Evolutionary conservation across 306 rosid species (phyloP), one percentile per base, ranked within the genome.

Genomic region (Nissolia schottii): DNA sequence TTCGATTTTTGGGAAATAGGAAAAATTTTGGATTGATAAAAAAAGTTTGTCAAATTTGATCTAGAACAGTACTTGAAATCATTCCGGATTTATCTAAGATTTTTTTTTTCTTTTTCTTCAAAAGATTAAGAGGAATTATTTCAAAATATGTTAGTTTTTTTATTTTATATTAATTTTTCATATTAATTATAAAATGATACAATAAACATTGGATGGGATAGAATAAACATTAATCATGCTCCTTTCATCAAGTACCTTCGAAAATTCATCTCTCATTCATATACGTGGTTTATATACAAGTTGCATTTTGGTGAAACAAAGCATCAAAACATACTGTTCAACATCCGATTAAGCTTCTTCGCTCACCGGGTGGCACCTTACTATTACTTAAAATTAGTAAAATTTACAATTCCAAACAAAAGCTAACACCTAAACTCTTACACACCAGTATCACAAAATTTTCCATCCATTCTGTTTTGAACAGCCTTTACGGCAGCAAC

Each of bases 401-500:
- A 76, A 73, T 86, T 71, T 86, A 92, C 94, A 89, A 54, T 81
- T 79, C 32, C 63, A 78, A 82, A 70, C 65, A 68, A 38, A 53
- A 55, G 74, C 61, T 79, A 31, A 71, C 45, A 73, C 59, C 83
- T 58, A 75, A 64, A 50, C 84, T 75, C 67, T 74, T 67, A 82
- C 75, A 81, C 93, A 41, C 54, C 55, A 34, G 84, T 76, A 63
- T 91, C 71, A 25, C 96, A 93, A 84, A 88, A 90, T 64, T 86
- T 87, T 20, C 93, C 97, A 65, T 89, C 85, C 83, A 93, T 89
- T 70, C 86, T 83, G 76, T 86, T 90, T 61, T 90, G 97, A 72
- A 90, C 98, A 23, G 97, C 97, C 78, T 90, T 90, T 23, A 90
- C 92, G 5, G 98, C 98, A 7, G 96, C 97, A 74, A 93, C 98